A percentile compares a stretch with the other conserved stretches of the same genome.
Conservation (phyloP, 495 filamentous ascomycete genomes). For the Staphylotrichum tortipilum region DNA sequence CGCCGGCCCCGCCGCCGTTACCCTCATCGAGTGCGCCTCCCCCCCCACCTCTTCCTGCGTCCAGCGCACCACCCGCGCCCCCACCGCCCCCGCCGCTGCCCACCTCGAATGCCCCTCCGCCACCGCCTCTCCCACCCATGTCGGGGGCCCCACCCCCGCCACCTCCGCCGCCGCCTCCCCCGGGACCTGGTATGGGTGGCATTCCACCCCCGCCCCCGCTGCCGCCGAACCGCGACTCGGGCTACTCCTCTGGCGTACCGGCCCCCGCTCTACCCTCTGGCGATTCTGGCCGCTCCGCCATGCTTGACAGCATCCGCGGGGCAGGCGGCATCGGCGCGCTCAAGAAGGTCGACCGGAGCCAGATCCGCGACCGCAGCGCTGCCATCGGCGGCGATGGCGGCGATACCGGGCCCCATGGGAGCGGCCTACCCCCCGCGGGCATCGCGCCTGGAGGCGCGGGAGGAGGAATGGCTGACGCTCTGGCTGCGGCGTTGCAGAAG, state of each 20-base stretch:
- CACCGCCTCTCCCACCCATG: conserved; percentile 27
- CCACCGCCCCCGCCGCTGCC: conserved; percentile 35
- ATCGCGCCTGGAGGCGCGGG: conserved; percentile 40
- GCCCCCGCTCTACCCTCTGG: conserved; percentile 46
- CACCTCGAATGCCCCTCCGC: conserved; percentile 28
- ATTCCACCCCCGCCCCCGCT: conserved; percentile 51
- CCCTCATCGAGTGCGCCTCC: no score
- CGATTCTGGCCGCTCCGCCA: conserved; percentile 46
- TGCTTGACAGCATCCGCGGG: conserved; percentile 75
- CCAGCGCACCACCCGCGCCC: conserved; percentile 29
- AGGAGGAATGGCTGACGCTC: conserved; percentile 68
- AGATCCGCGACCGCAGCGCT: conserved; percentile 78
- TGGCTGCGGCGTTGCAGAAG: conserved; percentile 67
- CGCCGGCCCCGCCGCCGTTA: no score
- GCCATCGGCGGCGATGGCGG: conserved; percentile 47
- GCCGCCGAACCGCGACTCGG: conserved; percentile 56
- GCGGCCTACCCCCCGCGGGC: conserved; percentile 42
- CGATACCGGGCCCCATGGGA: conserved; percentile 48
- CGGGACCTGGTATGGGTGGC: conserved; percentile 30
- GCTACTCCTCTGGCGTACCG: conserved; percentile 49
- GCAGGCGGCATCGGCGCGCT: conserved; percentile 64
- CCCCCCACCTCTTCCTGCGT: conserved; percentile 25
- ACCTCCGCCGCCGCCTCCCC: conserved; percentile 49
- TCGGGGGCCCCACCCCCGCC: conserved; percentile 34
- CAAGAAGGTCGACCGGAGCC: conserved; percentile 68